Percentiles rank a stretch among this genome's conserved stretches.
Conservation (phyloP, 208 protist genomes). For the Leishmania turanica region DNA sequence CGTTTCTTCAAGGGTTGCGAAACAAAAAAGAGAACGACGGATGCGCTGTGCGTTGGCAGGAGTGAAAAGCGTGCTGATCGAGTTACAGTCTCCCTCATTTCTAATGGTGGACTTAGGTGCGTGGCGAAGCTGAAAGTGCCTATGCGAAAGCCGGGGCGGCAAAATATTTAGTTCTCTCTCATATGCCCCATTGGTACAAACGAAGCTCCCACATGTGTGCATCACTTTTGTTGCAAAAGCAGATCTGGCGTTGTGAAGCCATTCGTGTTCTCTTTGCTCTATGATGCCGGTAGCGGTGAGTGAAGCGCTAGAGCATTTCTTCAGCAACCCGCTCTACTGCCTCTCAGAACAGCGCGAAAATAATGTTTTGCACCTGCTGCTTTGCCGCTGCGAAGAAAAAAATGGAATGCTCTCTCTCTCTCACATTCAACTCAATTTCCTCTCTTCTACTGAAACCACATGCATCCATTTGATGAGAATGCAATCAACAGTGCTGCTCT, state of each 20-base stretch:
- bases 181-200: too few species aligned
- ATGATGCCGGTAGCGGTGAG: background rate
- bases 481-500: background rate
- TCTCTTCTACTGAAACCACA: background rate
- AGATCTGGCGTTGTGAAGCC: background rate
- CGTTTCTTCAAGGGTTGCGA: background rate
- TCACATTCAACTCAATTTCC: background rate
- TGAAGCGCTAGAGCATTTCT: background rate
- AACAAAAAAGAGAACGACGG: background rate
- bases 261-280: background rate
- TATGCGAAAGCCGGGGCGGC: background rate
- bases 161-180: background rate
- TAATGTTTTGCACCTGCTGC: background rate
- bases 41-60: background rate
- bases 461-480: background rate
- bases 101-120: background rate
- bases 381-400: background rate
- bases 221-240: background rate
- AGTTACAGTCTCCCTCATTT: background rate
- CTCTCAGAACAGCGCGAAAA: background rate
- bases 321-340: background rate
- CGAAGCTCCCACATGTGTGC: background rate
- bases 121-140: background rate
- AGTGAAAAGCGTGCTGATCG: background rate
- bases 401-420: background rate